Evolutionary conservation across 225 moss, liverwort and hornwort genomes (phyloP).

Genomic region (Neckera pumila): DNA sequence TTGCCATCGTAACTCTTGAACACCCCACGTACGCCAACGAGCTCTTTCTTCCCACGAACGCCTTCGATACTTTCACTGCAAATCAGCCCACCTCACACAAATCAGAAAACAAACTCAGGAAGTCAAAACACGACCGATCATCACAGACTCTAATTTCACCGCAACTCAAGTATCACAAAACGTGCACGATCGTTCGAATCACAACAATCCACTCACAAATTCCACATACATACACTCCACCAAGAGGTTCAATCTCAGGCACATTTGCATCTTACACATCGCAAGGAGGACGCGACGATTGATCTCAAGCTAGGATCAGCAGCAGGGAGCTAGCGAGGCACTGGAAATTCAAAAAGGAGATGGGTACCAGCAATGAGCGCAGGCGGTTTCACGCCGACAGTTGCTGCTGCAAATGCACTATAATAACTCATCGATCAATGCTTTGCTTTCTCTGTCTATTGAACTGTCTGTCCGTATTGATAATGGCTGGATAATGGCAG

Average conservation of each 20-base stretch:
- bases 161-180: neutral
- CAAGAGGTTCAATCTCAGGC: neutral
- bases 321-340: neutral
- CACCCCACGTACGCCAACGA: neutral
- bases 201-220: neutral
- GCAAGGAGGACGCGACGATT: neutral
- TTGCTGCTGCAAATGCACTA: neutral
- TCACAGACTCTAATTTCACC: neutral
- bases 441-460: neutral
- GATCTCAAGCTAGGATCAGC: neutral
- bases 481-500: neutral
- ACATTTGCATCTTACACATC: neutral
- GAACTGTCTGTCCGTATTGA: neutral
- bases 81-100: neutral
- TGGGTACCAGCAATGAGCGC: neutral
- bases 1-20: neutral
- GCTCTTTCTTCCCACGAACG: neutral
- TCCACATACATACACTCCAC: no score
- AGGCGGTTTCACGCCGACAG: neutral
- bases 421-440: neutral
- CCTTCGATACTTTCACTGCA: neutral
- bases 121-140: no score
- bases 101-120: neutral
- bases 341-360: neutral
- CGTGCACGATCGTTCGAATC: neutral